Base-by-base conservation (phyloP, 768 basidiomycete genomes). In the Tylopilus felleus region DNA sequence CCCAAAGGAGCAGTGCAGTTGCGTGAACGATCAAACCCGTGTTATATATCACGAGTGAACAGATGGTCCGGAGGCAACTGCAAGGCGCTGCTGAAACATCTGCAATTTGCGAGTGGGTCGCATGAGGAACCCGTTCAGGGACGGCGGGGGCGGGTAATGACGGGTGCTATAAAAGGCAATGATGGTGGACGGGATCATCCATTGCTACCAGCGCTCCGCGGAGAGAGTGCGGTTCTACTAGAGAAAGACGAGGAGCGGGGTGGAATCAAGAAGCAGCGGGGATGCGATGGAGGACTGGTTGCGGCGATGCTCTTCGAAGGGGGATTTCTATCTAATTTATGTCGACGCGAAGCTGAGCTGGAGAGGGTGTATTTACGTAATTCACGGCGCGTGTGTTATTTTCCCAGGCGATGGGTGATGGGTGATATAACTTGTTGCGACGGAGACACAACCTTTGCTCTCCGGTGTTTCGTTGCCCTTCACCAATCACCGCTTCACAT, bases 351-450 rank as follows among this genome's bases (percentile, higher is more conserved):
- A 55, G 59, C n/a, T 35, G 53, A 38, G 9, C 25, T 13, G 17
- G 23, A 14, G 33, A 29, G 21, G 22, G 48, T 19, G 31, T 0
- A 13, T 35, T 65, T 55, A 65, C 65, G 59, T 65, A 67, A 65
- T 9, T 39, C 8, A 22, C 51, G 55, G 57, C 49, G 47, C 54
- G 52, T 43, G 4, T 47, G 33, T 17, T 39, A 45, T 52, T 71
- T 71, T 69, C 68, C 66, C 68, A 69, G 63, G 63, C 31, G 52
- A 49, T 36, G 51, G 23, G 19, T n/a, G 38, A 36, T 29, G 41
- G 58, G 53, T 44, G 65, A 68, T 70, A 71, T 70, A 71, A 70
- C 58, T 58, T 55, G 65, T 67, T 52, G 65, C 65, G 59, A 66
- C 67, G 65, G 59, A 48, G 51, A 49, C 27, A 17, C 27, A 31